Conservation (phyloP, 2,329 filamentous ascomycete genomes). For the Hypoxylon sp. region DNA sequence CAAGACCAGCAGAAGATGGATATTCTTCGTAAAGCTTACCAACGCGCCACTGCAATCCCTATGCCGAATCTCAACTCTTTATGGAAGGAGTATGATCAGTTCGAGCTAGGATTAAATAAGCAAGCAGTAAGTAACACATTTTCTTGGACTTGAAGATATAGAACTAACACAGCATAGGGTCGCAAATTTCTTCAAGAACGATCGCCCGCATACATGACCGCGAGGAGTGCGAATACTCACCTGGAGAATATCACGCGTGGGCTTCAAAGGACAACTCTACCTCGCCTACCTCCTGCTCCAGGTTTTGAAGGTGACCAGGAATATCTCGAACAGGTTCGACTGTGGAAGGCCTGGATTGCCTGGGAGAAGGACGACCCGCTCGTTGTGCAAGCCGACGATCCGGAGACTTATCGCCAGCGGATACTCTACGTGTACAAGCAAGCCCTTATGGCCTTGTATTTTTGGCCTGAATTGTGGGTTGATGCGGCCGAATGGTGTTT, state of each 20-base stretch:
- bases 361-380: conserved; percentile 97
- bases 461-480: conserved; percentile 96
- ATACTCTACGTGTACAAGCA: conserved; percentile 94
- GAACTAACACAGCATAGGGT: conserved; percentile 66
- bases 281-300: conserved; percentile 82
- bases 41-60: conserved; percentile 87
- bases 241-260: conserved; percentile 88
- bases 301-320: conserved; percentile 90
- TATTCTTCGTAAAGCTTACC: conserved; percentile 88
- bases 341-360: conserved; percentile 93
- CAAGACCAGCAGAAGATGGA: conserved; percentile 99
- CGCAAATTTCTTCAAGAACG: conserved; percentile 95
- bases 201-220: conserved; percentile 95
- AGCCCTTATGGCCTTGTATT: conserved; percentile 90
- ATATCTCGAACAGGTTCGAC: conserved; percentile 82
- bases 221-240: conserved; percentile 88
- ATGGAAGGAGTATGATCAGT: conserved; percentile 98
- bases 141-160: conserved; percentile 20
- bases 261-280: conserved; percentile 80
- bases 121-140: conserved; percentile 72
- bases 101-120: conserved; percentile 95
- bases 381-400: conserved; percentile 85
- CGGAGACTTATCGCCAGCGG: conserved; percentile 78
- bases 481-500: conserved; percentile 95
- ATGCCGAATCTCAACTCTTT: conserved; percentile 84